These are phyloP conservation scores for Curvularia spicifera DNA, from an alignment of 2,329 filamentous ascomycete genomes.

Conservation along the genomic window DNA sequence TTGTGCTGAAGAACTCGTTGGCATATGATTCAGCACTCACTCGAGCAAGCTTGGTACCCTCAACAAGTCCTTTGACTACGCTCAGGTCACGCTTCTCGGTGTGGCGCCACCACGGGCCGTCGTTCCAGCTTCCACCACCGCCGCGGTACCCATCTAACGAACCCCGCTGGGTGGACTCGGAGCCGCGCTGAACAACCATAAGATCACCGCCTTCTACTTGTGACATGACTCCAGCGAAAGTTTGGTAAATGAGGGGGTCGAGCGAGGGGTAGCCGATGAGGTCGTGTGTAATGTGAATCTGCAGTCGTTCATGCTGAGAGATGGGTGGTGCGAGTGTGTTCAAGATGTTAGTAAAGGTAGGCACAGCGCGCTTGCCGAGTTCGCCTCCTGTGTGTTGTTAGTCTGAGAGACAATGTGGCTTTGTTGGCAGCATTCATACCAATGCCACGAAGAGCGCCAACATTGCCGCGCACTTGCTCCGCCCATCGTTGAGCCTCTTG, in stretches of 20 bases:
- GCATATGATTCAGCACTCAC: conserved; percentile 90
- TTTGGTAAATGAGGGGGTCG: conserved; percentile 87
- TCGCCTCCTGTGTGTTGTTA: conserved; percentile 72
- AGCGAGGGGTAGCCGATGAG: conserved; percentile 92
- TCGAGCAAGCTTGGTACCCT: conserved; percentile 89
- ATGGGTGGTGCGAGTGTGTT: conserved; percentile 96
- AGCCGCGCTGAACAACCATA: conserved; percentile 90
- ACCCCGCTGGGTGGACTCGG: conserved; percentile 76
- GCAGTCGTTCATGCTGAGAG: conserved; percentile 92
- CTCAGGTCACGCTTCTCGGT: conserved; percentile 75
- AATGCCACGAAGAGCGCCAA: conserved; percentile 75
- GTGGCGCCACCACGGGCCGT: conserved; percentile 96
- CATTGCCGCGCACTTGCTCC: conserved; percentile 89
- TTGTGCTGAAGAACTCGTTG: conserved; percentile 77
- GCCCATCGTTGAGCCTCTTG: conserved; percentile 97
- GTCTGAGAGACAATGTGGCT: conserved; percentile 5
- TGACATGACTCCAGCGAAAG: conserved; percentile 96
- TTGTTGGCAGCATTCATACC: conserved; percentile 58
- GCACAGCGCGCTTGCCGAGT: conserved; percentile 71
- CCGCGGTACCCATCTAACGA: conserved; percentile 65
- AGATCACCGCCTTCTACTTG: conserved; percentile 97
- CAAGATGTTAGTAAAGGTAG: conserved; percentile 92
- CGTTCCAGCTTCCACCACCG: conserved; percentile 77
- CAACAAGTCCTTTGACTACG: conserved; percentile 77
- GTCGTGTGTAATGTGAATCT: conserved; percentile 97